Evolutionary conservation across 257 asterid genomes (phyloP).

Genomic region (Ehretia macrophylla): DNA sequence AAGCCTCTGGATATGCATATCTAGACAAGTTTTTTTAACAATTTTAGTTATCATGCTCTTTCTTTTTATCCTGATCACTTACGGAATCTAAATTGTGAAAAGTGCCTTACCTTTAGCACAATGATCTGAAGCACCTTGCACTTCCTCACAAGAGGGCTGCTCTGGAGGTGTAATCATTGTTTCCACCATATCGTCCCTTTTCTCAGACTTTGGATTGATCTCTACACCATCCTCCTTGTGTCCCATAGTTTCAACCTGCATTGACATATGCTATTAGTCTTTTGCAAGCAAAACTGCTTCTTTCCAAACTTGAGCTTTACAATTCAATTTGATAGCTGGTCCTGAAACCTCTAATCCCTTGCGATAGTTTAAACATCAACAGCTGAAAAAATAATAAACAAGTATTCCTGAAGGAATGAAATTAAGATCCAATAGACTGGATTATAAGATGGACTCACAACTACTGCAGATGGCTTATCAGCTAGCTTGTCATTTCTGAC

Average conservation of each 20-base stretch:
- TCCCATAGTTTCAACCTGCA: slow-evolving; percentile 40
- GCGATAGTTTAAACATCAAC: no score
- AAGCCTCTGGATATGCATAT: no score
- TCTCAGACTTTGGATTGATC: slow-evolving; percentile 12
- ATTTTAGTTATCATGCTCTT: no score
- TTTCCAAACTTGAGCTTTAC: background rate
- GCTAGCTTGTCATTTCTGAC: slow-evolving; percentile 27
- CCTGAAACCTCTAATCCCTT: background rate
- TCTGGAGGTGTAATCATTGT: slow-evolving; percentile 18
- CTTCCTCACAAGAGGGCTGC: slow-evolving; percentile 21
- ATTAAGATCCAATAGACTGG: background rate
- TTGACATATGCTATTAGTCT: slow-evolving; percentile 13
- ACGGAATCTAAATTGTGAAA: background rate
- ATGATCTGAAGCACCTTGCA: slow-evolving; percentile 13
- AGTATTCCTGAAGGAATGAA: background rate
- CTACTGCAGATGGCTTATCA: slow-evolving; percentile 23
- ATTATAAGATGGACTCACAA: slow-evolving; percentile 31
- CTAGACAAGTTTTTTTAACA: no score
- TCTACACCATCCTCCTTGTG: slow-evolving; percentile 15
- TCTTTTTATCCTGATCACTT: background rate
- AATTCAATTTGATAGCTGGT: background rate
- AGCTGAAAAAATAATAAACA: background rate
- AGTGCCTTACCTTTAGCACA: slow-evolving; percentile 33
- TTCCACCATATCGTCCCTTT: slow-evolving; percentile 10
- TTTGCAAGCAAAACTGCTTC: slow-evolving; percentile 5